Base-by-base conservation (phyloP, 352 stramenopile genomes). In the Chrysophaeum taylorii region DNA sequence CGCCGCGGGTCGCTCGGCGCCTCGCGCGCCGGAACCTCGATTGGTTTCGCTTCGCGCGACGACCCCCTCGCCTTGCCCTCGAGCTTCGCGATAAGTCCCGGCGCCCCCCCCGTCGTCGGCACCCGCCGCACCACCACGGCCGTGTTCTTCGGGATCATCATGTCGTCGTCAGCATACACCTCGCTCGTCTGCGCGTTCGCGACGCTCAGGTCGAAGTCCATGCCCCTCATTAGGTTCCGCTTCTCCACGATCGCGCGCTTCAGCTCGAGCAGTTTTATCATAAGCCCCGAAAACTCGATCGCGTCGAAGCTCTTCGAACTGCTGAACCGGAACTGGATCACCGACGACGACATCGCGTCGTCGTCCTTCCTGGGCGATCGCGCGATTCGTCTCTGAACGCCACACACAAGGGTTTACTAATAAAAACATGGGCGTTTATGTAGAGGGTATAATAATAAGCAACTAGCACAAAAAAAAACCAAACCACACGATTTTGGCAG, bases 101-200 rank as follows among this genome's bases (percentile, higher is more conserved):
- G n/a, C 5, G n/a, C 39, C 25, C 39, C 2, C 27, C 27, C 52
- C 25, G 52, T 35, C 27, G 27, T 15, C 9, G 52, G 52, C 27
- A 35, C 29, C 27, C 52, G 52, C 25, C 52, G 52, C 33, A 63
- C 52, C 5, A 60, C 48, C 9, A 63, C 52, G 33, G 25, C 21
- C 52, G 52, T 63, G 33, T 63, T 63, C 33, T 63, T 63, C 7
- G n/a, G 52, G 7, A 63, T 25, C 52, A 63, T 63, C 52, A 63
- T 39, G 33, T 63, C 25, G 33, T 63, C 52, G 52, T 36, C 25
- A 2, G 2, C 29, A 23, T 63, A 63, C 52, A 23, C 52, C 39
- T 63, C 52, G 7, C 39, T 39, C 5, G 52, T 63, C 33, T 63
- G 52, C 27, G 52, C 52, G 52, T 63, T 63, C 5, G 9, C n/a